Percentiles rank a stretch among this genome's conserved stretches.
Evolutionary conservation across 345 rosid genomes (phyloP).

Genomic region (Citrus medica): DNA sequence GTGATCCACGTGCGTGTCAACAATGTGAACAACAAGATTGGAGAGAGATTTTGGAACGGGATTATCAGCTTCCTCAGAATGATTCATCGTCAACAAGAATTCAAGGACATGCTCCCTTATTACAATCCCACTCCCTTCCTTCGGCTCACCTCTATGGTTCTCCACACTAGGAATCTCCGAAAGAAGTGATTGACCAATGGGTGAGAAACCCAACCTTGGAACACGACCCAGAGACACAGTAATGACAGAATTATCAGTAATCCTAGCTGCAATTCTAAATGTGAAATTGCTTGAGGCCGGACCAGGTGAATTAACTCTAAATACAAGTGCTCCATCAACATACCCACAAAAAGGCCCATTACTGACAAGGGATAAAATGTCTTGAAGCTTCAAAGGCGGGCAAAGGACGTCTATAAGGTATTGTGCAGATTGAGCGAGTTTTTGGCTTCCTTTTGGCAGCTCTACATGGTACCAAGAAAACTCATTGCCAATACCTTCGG

Average conservation of each 20-base stretch:
- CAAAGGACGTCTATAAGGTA: conserved; percentile 86
- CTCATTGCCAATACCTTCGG: conserved; percentile 65
- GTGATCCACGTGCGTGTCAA: conserved; percentile 93
- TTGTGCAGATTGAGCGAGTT: conserved; percentile 76
- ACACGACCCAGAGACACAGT: conserved; percentile 91
- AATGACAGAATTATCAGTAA: conserved; percentile 83
- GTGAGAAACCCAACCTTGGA: conserved; percentile 90
- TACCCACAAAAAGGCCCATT: conserved; percentile 92
- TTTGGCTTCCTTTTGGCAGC: conserved; percentile 79
- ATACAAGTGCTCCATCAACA: conserved; percentile 90
- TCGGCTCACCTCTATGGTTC: conserved; percentile 41
- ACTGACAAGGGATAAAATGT: conserved; percentile 87
- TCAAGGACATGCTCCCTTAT: conserved; percentile 98
- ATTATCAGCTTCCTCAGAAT: conserved; percentile 97
- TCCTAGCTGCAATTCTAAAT: conserved; percentile 86
- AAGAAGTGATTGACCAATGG: conserved; percentile 71
- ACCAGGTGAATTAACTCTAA: conserved; percentile 95
- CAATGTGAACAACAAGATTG: conserved; percentile 82
- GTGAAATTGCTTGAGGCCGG: conserved; percentile 75
- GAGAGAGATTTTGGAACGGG: conserved; percentile 87
- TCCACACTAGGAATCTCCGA: conserved; percentile 91
- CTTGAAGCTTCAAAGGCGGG: conserved; percentile 94
- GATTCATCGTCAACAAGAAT: conserved; percentile 90
- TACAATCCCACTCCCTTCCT: conserved; percentile 65
- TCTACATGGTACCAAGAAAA: conserved; percentile 98